Evolutionary conservation across 192 early-diverging fungal species (phyloP), one percentile per base, ranked within the genome.

Genomic region (Backusella morwellensis): DNA sequence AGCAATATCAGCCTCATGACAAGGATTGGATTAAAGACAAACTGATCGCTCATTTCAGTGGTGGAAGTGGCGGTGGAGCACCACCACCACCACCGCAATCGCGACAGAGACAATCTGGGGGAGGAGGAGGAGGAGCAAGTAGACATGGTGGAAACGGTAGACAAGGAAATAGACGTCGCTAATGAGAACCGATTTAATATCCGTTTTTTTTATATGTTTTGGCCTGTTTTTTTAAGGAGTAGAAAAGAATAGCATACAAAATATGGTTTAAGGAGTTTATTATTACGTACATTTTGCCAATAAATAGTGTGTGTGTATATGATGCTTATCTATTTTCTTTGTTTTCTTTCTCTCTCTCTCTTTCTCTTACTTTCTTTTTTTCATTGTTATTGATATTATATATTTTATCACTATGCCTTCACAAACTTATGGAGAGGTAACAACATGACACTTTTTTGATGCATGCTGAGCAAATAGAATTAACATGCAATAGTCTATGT

Each of bases 11-110:
- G 21, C 77, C 77, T 52, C 77, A 68, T 36, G 77, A 79, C 44
- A 79, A 74, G 40, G 77, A 70, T n/a, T 79, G 77, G 77, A 74
- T 79, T 21, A 79, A 79, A 14, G 77, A 74, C 9, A 44, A 52
- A 12, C n/a, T 79, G 14, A 50, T 79, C 36, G 52, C 36, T 35
- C 77, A 79, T 70, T 73, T 79, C 41, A 74, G 77, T n/a, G 35
- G 69, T 40, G 35, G 69, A 63, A 66, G 74, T 35, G 72, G 73
- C 26, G 35, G 32, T 21, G 56, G 35, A 3, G 42, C 73, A n/a
- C 73, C 34, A 4, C 35, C 73, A 41, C 8, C 44, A 35, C 36
- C 23, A 29, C 70, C 42, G 6, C 52, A 77, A 21, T 54, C 70
- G 5, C 26, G 32, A 32, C 38, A 42, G 11, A 70, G 35, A 36